Base-by-base conservation (phyloP, 306 rosid genomes). In the Vigna hirtella region DNA sequence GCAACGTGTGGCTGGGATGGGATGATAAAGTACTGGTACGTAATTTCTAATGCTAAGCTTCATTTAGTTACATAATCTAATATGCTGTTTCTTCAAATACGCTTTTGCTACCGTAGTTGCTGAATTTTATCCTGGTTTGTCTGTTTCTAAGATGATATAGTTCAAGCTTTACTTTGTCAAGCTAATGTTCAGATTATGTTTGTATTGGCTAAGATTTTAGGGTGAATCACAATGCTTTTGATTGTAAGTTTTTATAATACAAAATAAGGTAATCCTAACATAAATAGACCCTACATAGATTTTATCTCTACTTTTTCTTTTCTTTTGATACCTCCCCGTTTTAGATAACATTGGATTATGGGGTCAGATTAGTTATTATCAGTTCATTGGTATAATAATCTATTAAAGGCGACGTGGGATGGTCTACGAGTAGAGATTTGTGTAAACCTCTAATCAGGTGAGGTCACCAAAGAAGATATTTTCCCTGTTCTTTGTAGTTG, bases 1-100 rank as follows among this genome's bases (percentile, higher is more conserved):
- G 99, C 99, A 45, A 95, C 99, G 0, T 95, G 99, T 56, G 97
- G 99, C 74, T 95, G 99, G 99, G 99, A 95, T 70, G 99, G 99
- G 72, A 78, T 93, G 90, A 95, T 95, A 61, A 93, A 93, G 69
- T 95, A 95, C 65, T 93, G 99, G 99, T 95, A 49, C 81, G 98
- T 87, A 74, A 79, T 82, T 40, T 20, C 32, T 84, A 69, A 42
- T 69, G 52, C 68, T 40, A 47, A 74, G 36, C 20, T 47, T 30
- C 65, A 43, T 68, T 50, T 22, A 20, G 53, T 52, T 72, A 63
- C 52, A 3, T 12, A 65, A 17, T 76, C 71, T 14, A 56, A 48
- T 49, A 20, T 20, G 43, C 49, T 79, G 55, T 45, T 74, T 30
- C 40, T 83, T 61, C 20, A 32, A 50, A 55, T 58, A 42, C 79